These are phyloP conservation scores for Fusarium nisikadoi DNA, from an alignment of 2,329 filamentous ascomycete species.

Conservation along the genomic window DNA sequence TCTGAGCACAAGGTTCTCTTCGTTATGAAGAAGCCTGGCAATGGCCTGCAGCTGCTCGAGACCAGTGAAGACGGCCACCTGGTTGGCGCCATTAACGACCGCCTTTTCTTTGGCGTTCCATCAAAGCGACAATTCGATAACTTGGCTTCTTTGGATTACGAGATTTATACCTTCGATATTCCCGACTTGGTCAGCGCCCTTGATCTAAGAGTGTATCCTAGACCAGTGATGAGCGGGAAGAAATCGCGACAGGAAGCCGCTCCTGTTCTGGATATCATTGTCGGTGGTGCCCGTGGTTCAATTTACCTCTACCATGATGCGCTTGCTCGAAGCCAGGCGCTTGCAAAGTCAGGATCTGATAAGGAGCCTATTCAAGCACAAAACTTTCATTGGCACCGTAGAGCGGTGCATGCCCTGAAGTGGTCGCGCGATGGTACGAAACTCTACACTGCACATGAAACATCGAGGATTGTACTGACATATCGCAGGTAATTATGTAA, in stretches of 20 bases:
- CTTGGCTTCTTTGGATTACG: constrained; percentile 55
- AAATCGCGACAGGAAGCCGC: constrained; percentile 43
- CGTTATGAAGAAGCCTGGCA: constrained; percentile 49
- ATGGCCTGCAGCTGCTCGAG: constrained; percentile 56
- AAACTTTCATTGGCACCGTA: constrained; percentile 91
- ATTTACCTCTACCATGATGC: constrained; percentile 87
- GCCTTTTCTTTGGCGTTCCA: constrained; percentile 50
- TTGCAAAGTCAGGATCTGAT: constrained; percentile 52
- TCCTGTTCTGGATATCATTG: constrained; percentile 73
- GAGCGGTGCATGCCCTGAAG: constrained; percentile 83
- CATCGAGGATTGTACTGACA: constrained; percentile 43
- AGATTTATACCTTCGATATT: constrained; percentile 67
- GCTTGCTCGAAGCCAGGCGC: constrained; percentile 64
- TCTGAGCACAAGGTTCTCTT: constrained; percentile 51
- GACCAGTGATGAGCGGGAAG: constrained; percentile 33
- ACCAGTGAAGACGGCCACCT: constrained; percentile 67
- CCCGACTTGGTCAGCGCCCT: constrained; percentile 74
- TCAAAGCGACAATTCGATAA: constrained; percentile 34
- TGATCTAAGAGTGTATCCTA: constrained; percentile 64
- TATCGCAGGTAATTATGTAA: constrained; percentile 82
- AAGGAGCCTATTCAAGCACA: constrained; percentile 66
- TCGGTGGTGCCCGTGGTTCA: constrained; percentile 80
- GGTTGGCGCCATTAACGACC: constrained; percentile 53
- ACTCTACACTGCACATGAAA: not conserved
- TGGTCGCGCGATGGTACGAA: constrained; percentile 87